A percentile compares a stretch with the other conserved stretches of the same genome.
These are phyloP conservation scores for Pseudocercospora vitis DNA, from an alignment of 2,329 filamentous ascomycete species.

Conservation along the genomic window DNA sequence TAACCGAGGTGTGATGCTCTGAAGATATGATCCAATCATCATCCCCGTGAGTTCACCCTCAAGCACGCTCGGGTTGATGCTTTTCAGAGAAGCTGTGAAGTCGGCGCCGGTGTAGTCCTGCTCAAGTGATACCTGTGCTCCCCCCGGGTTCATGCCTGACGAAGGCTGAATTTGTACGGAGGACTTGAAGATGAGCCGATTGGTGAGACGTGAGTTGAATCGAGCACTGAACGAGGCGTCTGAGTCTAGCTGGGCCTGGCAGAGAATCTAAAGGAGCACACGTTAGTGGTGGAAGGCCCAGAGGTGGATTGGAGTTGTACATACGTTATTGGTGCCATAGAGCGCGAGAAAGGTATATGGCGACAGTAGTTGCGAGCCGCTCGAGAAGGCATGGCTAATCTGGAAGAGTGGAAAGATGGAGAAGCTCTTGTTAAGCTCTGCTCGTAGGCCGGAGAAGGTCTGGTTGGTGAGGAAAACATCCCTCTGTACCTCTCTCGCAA, in stretches of 20 bases:
- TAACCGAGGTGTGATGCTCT: conserved; percentile 83
- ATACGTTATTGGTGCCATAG: conserved; percentile 87
- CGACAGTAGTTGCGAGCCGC: conserved; percentile 84
- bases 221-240: conserved; percentile 82
- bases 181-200: conserved; percentile 78
- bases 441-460: conserved; percentile 93
- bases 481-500: conserved; percentile 88
- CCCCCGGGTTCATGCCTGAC: conserved; percentile 57
- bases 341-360: conserved; percentile 94
- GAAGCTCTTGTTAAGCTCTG: conserved; percentile 95
- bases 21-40: conserved; percentile 92
- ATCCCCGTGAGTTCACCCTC: conserved; percentile 94
- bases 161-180: conserved; percentile 77
- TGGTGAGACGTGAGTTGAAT: conserved; percentile 89
- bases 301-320: conserved; percentile 29
- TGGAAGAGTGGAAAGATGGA: conserved; percentile 93
- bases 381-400: conserved; percentile 92
- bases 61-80: conserved; percentile 89
- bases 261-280: conserved; percentile 67
- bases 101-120: conserved; percentile 93
- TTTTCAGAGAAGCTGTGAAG: conserved; percentile 90
- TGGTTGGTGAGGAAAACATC: conserved; percentile 95
- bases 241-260: conserved; percentile 94
- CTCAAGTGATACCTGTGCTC: conserved; percentile 90
- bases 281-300: conserved; percentile 22